Evolutionary conservation across 2,329 filamentous ascomycete species (phyloP).

Genomic region (Cladophialophora exuberans): DNA sequence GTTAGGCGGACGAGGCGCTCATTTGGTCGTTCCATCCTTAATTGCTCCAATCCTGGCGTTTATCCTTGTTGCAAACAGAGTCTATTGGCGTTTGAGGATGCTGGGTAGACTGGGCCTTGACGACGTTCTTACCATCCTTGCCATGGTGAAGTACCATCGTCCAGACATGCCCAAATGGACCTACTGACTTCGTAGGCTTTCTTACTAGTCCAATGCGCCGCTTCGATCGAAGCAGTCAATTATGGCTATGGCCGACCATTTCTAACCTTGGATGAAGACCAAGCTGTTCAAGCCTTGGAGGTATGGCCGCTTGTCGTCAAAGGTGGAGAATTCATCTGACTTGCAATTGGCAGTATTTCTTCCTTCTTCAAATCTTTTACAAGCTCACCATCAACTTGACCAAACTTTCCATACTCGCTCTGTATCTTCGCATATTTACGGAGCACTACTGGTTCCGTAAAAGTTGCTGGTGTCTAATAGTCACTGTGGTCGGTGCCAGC

Average conservation of each 20-base stretch:
- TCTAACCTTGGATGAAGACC: constrained; percentile 25
- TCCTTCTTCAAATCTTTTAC: constrained; percentile 57
- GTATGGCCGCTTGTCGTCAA: background rate
- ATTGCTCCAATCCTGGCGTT: constrained; percentile 32
- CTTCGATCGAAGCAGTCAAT: constrained; percentile 37
- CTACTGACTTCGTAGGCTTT: constrained; percentile 30
- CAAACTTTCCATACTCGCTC: constrained; percentile 56
- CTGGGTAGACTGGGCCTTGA: constrained; percentile 34
- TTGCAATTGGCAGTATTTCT: constrained; percentile 48
- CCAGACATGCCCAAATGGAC: background rate
- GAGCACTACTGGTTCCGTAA: constrained; percentile 49
- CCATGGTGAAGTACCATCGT: constrained; percentile 32
- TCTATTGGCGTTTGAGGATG: constrained; percentile 33
- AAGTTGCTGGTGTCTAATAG: constrained; percentile 47
- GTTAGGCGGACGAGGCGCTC: constrained; percentile 29
- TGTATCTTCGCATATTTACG: constrained; percentile 60
- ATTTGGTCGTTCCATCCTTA: constrained; percentile 34
- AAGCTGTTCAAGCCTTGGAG: constrained; percentile 32
- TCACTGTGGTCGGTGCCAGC: constrained; percentile 51
- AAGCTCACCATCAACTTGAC: constrained; percentile 59
- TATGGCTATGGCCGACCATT: constrained; percentile 39
- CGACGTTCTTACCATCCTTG: constrained; percentile 36
- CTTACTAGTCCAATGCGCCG: constrained; percentile 34
- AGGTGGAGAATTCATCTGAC: background rate
- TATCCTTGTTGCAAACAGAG: constrained; percentile 34